Evolutionary conservation across 2,329 filamentous ascomycete genomes (phyloP).

Genomic region (Beauveria pseudobassiana): DNA sequence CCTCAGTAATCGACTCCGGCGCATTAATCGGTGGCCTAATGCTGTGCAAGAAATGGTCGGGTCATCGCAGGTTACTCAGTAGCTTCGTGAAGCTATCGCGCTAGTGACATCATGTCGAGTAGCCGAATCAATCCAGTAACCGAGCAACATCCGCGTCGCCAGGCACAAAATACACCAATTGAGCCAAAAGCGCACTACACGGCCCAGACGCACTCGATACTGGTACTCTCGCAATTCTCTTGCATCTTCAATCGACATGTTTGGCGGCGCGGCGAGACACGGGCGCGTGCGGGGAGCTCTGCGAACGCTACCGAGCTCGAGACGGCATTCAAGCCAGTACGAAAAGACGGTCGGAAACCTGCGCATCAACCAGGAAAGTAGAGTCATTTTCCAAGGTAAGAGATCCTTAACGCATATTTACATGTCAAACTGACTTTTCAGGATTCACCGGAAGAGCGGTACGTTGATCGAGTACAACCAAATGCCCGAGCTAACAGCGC

Average conservation of each 20-base stretch:
- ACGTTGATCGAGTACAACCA: neutral
- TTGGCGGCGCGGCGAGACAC: neutral
- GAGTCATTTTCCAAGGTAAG: slow-evolving; percentile 30
- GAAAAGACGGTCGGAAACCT: slow-evolving; percentile 25
- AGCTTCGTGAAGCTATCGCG: neutral
- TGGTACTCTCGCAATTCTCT: too few species aligned
- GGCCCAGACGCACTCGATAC: neutral
- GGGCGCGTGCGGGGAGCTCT: neutral
- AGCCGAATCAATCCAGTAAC: slow-evolving; percentile 10
- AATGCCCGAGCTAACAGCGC: neutral
- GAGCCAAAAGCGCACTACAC: neutral
- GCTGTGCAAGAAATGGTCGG: neutral
- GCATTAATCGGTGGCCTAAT: neutral
- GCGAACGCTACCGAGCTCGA: neutral
- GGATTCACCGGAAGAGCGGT: slow-evolving; percentile 33
- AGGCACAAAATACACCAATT: neutral
- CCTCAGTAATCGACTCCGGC: too few species aligned
- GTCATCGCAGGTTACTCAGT: neutral
- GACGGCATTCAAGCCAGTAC: slow-evolving; percentile 15
- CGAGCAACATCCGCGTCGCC: neutral
- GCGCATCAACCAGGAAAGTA: slow-evolving; percentile 19
- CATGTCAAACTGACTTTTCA: slow-evolving; percentile 8
- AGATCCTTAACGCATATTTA: too few species aligned
- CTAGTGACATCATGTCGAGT: slow-evolving; percentile 9
- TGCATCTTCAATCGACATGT: neutral